Percentiles rank a stretch among this genome's conserved stretches.
Conservation (phyloP, 805 yeast genomes). For the Candida ficus region DNA sequence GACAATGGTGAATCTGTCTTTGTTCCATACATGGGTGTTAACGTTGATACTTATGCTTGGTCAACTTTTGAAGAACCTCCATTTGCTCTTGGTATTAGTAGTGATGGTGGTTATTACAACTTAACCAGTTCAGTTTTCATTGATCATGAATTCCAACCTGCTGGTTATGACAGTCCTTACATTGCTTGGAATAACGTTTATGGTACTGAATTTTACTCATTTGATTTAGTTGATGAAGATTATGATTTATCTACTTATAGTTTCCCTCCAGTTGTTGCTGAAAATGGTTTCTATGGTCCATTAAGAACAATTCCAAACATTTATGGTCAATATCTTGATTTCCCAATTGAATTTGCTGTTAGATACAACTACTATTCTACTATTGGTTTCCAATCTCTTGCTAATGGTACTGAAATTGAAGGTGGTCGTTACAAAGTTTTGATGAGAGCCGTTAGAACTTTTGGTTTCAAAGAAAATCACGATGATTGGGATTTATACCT, state of each 20-base stretch:
- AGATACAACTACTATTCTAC: background rate
- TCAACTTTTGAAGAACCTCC: slow-evolving; percentile 3
- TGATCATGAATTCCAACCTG: slow-evolving; percentile 1
- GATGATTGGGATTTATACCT: slow-evolving; percentile 11
- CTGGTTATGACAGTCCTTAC: slow-evolving; percentile 4
- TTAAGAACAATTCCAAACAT: slow-evolving; percentile 5
- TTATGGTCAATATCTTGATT: background rate
- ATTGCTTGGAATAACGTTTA: slow-evolving; percentile 8
- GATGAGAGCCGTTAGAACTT: slow-evolving; percentile 8
- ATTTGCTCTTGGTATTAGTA: slow-evolving; percentile 5
- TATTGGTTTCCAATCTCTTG: slow-evolving; percentile 6
- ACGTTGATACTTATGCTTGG: slow-evolving; percentile 11
- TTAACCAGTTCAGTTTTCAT: slow-evolving; percentile 2
- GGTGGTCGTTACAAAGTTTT: slow-evolving; percentile 11
- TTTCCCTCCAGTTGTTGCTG: slow-evolving; percentile 10
- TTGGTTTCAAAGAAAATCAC: slow-evolving; percentile 5
- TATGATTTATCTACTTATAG: slow-evolving; percentile 8
- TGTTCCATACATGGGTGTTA: slow-evolving; percentile 18
- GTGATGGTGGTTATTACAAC: background rate
- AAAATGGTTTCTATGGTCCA: slow-evolving; percentile 11
- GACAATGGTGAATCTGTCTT: slow-evolving; percentile 13
- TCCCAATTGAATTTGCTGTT: slow-evolving; percentile 6
- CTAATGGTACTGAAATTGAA: slow-evolving; percentile 10
- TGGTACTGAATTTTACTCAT: slow-evolving; percentile 12
- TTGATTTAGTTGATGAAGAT: slow-evolving; percentile 14